Conservation (phyloP, 352 stramenopile species). For the Phytophthora kernoviae region DNA sequence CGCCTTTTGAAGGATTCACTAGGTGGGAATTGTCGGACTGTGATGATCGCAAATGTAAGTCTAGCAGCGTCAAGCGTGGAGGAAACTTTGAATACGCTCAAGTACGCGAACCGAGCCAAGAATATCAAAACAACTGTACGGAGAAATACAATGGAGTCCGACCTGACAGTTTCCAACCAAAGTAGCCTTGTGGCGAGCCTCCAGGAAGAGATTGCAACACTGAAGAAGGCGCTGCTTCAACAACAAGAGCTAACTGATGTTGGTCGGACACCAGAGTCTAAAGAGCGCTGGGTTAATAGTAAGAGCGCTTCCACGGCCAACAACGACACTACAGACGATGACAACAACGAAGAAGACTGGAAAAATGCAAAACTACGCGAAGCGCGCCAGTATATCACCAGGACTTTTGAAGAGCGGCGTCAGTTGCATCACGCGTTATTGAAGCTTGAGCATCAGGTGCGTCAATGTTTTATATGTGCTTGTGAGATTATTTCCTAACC, state of each 20-base stretch:
- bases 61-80: slow-evolving; percentile 81
- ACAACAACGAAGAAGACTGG: slow-evolving; percentile 35
- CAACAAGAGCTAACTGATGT: slow-evolving; percentile 31
- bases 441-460: slow-evolving; percentile 79
- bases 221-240: slow-evolving; percentile 68
- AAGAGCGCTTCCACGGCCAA: slow-evolving; percentile 8
- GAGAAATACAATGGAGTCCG: slow-evolving; percentile 87
- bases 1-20: slow-evolving; percentile 91
- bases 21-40: slow-evolving; percentile 92
- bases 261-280: neutral
- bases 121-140: slow-evolving; percentile 93
- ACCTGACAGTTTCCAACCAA: slow-evolving; percentile 88
- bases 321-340: slow-evolving; percentile 16
- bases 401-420: slow-evolving; percentile 89
- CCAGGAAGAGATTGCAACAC: slow-evolving; percentile 80
- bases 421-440: slow-evolving; percentile 76
- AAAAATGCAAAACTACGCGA: slow-evolving; percentile 38
- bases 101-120: slow-evolving; percentile 93
- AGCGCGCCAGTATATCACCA: slow-evolving; percentile 71
- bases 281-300: slow-evolving; percentile 21
- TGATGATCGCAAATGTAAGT: slow-evolving; percentile 94
- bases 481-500: neutral
- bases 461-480: neutral
- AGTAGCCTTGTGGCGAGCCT: slow-evolving; percentile 84
- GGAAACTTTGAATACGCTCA: slow-evolving; percentile 94